These are phyloP conservation scores for Russula dissimulans DNA, from an alignment of 768 basidiomycete genomes.

Conservation along the genomic window DNA sequence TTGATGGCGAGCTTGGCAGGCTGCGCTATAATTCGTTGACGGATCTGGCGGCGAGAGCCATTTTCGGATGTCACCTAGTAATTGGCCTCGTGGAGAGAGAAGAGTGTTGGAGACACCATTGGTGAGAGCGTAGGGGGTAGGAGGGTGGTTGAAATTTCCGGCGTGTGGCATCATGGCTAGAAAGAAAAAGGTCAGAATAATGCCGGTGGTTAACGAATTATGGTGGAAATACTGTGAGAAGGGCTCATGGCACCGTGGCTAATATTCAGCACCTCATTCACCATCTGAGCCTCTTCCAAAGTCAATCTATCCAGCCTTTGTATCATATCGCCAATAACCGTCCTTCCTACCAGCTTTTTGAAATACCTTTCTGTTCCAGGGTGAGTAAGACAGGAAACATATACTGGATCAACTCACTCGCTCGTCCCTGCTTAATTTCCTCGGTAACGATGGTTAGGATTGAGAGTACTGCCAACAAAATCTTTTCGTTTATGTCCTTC, in stretches of 20 bases:
- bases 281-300: not conserved
- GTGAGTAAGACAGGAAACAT: not conserved
- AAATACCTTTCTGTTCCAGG: not conserved
- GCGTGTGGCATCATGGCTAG: too few relatives aligned
- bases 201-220: too few relatives aligned
- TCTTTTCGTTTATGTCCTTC: not conserved
- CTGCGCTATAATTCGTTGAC: not conserved
- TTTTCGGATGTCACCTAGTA: not conserved
- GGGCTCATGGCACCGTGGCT: too few relatives aligned
- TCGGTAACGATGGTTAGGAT: not conserved
- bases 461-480: not conserved
- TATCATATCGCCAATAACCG: not conserved
- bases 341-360: not conserved
- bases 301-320: not conserved
- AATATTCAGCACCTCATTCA: too few relatives aligned
- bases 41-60: conserved; percentile 8
- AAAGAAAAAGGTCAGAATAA: too few relatives aligned
- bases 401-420: not conserved
- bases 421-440: not conserved
- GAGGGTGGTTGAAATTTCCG: not conserved
- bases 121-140: not conserved
- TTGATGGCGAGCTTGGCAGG: not conserved
- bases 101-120: not conserved
- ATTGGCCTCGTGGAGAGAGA: not conserved
- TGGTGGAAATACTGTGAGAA: too few relatives aligned